These are phyloP conservation scores for Aspergillus costaricaensis DNA, from an alignment of 2,329 filamentous ascomycete species.

Conservation along the genomic window DNA sequence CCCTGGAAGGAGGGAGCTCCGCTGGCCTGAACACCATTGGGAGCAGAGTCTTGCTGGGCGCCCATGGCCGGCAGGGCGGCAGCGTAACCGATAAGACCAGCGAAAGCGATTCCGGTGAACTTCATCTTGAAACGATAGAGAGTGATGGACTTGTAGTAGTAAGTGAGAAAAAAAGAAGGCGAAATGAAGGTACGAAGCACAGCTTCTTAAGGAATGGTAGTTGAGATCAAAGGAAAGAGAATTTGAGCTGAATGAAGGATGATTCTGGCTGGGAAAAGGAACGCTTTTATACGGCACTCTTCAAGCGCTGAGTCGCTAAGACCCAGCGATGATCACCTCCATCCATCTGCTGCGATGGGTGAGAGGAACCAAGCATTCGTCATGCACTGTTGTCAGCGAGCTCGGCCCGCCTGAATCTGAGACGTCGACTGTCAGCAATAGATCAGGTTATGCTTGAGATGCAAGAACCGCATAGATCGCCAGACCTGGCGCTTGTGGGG, in stretches of 20 bases:
- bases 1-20: constrained; percentile 1
- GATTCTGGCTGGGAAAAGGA: background rate
- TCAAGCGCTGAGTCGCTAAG: background rate
- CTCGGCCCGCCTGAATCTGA: background rate
- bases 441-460: constrained; percentile 4
- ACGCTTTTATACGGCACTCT: background rate
- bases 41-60: background rate
- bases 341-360: background rate
- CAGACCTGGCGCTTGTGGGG: background rate
- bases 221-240: background rate
- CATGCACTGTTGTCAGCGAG: background rate
- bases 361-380: background rate
- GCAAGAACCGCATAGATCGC: background rate
- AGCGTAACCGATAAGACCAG: constrained; percentile 3
- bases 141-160: background rate
- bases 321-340: background rate
- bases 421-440: constrained; percentile 10
- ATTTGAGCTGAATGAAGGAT: background rate
- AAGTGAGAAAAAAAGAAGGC: background rate
- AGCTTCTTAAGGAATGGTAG: constrained; percentile 1
- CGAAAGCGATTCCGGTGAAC: background rate
- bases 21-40: background rate
- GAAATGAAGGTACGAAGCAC: background rate
- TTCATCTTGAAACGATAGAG: background rate
- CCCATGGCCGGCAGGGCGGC: constrained; percentile 8